A percentile compares a stretch with the other conserved stretches of the same genome.
These are phyloP conservation scores for Starmerella bombi DNA, from an alignment of 805 yeast species.

Conservation along the genomic window DNA sequence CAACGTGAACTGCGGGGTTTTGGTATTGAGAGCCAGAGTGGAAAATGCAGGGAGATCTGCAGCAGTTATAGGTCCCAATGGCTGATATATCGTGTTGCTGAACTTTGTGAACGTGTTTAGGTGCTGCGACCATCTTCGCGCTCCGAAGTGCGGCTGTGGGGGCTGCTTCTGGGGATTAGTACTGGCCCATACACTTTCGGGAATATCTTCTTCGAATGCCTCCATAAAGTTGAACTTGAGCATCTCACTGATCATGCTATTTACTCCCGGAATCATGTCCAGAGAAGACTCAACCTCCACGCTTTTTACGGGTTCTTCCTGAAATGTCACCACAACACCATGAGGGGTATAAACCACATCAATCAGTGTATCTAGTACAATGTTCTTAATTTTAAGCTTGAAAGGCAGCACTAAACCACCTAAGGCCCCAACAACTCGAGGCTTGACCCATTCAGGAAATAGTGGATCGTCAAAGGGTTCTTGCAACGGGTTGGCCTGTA, in stretches of 20 bases:
- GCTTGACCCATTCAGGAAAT: constrained; percentile 20
- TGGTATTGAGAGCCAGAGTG: constrained; percentile 13
- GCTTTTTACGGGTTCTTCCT: constrained; percentile 24
- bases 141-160: constrained; percentile 22
- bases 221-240: constrained; percentile 21
- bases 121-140: constrained; percentile 20
- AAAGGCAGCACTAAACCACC: constrained; percentile 24
- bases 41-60: background rate
- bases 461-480: constrained; percentile 28
- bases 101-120: constrained; percentile 3
- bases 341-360: constrained; percentile 24
- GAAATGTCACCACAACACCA: constrained; percentile 25
- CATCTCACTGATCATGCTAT: constrained; percentile 19
- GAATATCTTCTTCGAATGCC: constrained; percentile 27
- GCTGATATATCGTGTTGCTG: constrained; percentile 1
- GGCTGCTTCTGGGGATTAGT: constrained; percentile 16
- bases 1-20: constrained; percentile 5
- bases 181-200: constrained; percentile 25
- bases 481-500: constrained; percentile 57
- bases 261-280: constrained; percentile 25
- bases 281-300: constrained; percentile 24
- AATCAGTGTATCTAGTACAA: constrained; percentile 24
- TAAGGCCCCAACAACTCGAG: constrained; percentile 21
- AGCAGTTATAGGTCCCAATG: constrained; percentile 5
- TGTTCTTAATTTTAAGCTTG: constrained; percentile 18